Conservation (phyloP, 768 basidiomycete species). For the Inosperma sp. region DNA sequence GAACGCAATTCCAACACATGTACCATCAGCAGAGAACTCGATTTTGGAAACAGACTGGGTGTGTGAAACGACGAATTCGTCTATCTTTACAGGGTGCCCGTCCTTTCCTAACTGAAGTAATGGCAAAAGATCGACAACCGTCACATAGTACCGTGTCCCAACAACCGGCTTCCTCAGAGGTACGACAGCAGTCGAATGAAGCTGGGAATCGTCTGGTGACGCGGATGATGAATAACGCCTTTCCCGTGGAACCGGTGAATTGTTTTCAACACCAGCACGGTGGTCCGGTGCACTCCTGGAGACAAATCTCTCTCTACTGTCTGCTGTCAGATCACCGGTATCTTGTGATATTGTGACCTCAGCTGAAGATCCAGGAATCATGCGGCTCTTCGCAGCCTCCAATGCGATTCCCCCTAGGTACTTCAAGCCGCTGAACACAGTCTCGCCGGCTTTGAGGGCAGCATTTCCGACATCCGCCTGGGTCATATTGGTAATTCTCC, state of each 20-base stretch:
- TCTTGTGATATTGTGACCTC: slow-evolving; percentile 1
- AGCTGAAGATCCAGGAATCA: slow-evolving; percentile 20
- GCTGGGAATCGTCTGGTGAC: not conserved
- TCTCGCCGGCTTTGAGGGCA: slow-evolving; percentile 57
- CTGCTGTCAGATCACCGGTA: slow-evolving; percentile 10
- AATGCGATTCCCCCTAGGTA: slow-evolving; percentile 59
- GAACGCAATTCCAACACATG: slow-evolving; percentile 44
- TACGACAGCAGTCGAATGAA: slow-evolving; percentile 15
- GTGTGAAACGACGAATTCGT: slow-evolving; percentile 47
- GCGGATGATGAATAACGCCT: slow-evolving; percentile 12
- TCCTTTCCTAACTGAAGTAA: slow-evolving; percentile 10
- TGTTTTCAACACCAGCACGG: slow-evolving; percentile 11
- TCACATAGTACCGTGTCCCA: slow-evolving; percentile 43
- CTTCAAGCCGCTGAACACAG: slow-evolving; percentile 59
- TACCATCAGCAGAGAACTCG: slow-evolving; percentile 51
- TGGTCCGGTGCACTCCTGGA: slow-evolving; percentile 61
- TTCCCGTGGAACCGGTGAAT: slow-evolving; percentile 11
- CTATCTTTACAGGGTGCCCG: slow-evolving; percentile 25
- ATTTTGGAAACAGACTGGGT: slow-evolving; percentile 46
- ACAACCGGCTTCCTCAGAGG: slow-evolving; percentile 22
- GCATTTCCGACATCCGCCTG: slow-evolving; percentile 48
- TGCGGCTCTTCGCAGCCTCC: slow-evolving; percentile 41
- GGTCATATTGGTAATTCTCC: slow-evolving; percentile 23
- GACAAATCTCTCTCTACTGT: slow-evolving; percentile 40
- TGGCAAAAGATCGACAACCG: slow-evolving; percentile 50